Evolutionary conservation across 2,329 filamentous ascomycete species (phyloP), one percentile per base, ranked within the genome.

Genomic region (Cercospora berteroae): DNA sequence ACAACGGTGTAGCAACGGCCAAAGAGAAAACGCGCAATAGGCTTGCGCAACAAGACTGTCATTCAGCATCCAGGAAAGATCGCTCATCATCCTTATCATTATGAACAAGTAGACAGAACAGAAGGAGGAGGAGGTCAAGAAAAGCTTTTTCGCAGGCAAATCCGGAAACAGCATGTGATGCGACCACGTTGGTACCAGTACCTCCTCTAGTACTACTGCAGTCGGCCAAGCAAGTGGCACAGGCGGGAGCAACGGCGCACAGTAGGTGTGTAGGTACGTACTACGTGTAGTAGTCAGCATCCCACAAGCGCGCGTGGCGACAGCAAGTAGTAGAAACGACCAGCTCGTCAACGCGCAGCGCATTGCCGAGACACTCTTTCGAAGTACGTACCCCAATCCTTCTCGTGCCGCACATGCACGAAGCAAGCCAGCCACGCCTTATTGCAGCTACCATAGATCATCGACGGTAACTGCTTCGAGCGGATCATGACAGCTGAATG

Each of bases 351-450:
- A 36, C 29, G n/a, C 31, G 27, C 55, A 36, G 27, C 36, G 55
- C 55, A 31, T 55, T 55, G 48, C 27, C 55, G 55, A 36, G 23
- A 57, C 29, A 29, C 23, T 36, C 55, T 58, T 23, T 58, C 27
- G 27, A 33, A n/a, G 55, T 58, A 36, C 55, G 55, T 58, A 33
- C 55, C 29, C n/a, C 55, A 18, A 36, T 33, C 27, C 29, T 58
- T 20, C 31, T 58, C 55, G 55, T 58, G 29, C 55, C 55, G 55
- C 27, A 58, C 31, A 31, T 31, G 55, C 29, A 58, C 27, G 18
- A 36, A 58, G 29, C 27, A 58, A 58, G 55, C 9, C 55, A 36
- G 55, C 55, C 55, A 58, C 55, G 36, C 55, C 55, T 58, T 58
- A 36, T 33, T 36, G 18, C 31, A 18, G 55, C 29, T 31, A 20